A percentile compares a stretch with the other conserved stretches of the same genome.
Evolutionary conservation across 1,284 basidiomycete genomes (phyloP).

Genomic region (Moesziomyces antarcticus): DNA sequence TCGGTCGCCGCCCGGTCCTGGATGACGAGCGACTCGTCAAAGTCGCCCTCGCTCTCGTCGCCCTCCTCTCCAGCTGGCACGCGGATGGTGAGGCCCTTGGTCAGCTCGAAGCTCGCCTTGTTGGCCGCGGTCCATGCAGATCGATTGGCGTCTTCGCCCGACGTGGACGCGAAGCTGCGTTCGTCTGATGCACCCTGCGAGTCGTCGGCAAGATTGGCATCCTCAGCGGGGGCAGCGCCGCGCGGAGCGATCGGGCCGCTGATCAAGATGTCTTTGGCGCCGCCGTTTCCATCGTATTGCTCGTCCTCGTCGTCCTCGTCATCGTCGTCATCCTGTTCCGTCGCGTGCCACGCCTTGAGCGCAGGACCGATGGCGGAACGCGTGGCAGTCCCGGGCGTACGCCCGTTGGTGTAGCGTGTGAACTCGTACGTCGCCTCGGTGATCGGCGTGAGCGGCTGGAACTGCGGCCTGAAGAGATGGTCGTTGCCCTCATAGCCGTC

Average conservation of each 20-base stretch:
- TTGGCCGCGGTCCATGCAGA: constrained; percentile 38
- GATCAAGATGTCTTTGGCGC: constrained; percentile 12
- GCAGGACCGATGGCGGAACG: constrained; percentile 21
- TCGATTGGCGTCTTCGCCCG: constrained; percentile 30
- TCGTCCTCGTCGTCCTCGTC: constrained; percentile 23
- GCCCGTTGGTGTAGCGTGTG: constrained; percentile 52
- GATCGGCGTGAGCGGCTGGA: constrained; percentile 61
- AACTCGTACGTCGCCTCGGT: constrained; percentile 61
- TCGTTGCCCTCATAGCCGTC: constrained; percentile 23
- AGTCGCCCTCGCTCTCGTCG: constrained; percentile 16
- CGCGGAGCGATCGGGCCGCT: constrained; percentile 17
- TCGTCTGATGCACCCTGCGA: constrained; percentile 32
- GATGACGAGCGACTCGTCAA: constrained; percentile 28
- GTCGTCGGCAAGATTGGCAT: constrained; percentile 16
- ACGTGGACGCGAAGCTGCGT: constrained; percentile 38
- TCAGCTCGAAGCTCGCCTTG: constrained; percentile 42
- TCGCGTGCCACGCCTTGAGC: constrained; percentile 22
- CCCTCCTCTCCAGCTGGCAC: constrained; percentile 18
- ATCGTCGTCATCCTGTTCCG: constrained; percentile 15
- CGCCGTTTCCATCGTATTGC: constrained; percentile 14
- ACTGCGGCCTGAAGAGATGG: constrained; percentile 41
- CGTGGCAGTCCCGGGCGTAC: constrained; percentile 49
- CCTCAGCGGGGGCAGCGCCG: not conserved
- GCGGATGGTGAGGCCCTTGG: constrained; percentile 44
- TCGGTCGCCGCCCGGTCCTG: constrained; percentile 6